These are phyloP conservation scores for Malus sieversii DNA, from an alignment of 306 rosid species.

Conservation along the genomic window DNA sequence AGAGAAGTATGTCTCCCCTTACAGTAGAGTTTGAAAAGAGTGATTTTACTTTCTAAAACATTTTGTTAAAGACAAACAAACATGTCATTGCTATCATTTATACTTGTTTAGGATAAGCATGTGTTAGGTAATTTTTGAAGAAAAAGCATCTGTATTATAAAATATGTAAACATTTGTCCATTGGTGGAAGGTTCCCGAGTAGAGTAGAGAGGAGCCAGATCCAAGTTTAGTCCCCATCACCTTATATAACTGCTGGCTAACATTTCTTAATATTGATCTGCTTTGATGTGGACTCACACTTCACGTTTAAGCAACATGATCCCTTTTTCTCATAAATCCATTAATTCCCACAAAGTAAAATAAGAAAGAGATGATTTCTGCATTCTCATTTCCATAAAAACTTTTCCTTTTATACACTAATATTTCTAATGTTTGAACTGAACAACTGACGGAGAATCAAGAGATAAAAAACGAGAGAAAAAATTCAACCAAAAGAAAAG, in stretches of 20 bases:
- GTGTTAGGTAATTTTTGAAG: not conserved
- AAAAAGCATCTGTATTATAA: not conserved
- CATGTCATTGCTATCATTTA: not conserved
- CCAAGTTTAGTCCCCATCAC: not conserved
- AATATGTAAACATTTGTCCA: not conserved
- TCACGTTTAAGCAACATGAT: not conserved
- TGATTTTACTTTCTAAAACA: too few species aligned
- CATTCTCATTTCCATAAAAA: not conserved
- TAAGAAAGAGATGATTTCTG: not conserved
- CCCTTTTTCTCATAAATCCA: not conserved
- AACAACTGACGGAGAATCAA: not conserved
- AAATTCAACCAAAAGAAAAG: too few species aligned
- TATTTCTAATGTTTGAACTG: too few species aligned
- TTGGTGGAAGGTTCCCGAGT: not conserved
- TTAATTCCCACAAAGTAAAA: not conserved
- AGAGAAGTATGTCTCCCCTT: too few species aligned
- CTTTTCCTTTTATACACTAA: not conserved
- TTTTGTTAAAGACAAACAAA: not conserved
- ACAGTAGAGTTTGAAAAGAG: too few species aligned
- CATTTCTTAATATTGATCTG: not conserved
- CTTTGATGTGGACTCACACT: not conserved
- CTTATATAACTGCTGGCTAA: not conserved
- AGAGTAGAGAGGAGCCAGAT: not conserved
- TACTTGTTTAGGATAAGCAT: not conserved
- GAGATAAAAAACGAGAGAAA: not conserved